These are phyloP conservation scores for Rhodomyrtus psidioides DNA, from an alignment of 441 rosid genomes.

Conservation along the genomic window DNA sequence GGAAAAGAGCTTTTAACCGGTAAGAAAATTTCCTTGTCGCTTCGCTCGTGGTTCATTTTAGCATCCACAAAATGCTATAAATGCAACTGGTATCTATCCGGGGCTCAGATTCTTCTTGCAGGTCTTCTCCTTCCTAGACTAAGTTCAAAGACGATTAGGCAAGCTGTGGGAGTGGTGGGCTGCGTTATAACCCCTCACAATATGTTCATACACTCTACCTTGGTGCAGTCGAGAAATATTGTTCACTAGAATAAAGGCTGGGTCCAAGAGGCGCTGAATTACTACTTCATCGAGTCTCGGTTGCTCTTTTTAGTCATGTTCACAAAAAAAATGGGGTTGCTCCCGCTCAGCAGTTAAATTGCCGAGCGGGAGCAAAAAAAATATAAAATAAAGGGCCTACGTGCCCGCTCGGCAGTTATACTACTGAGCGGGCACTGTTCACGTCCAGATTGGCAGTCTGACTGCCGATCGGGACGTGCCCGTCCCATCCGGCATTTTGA, in stretches of 20 bases:
- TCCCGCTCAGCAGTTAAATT: too few relatives aligned
- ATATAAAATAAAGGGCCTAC: too few relatives aligned
- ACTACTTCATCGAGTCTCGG: neutral
- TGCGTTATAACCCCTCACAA: constrained; percentile 14
- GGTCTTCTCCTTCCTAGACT: constrained; percentile 9
- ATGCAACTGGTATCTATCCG: neutral
- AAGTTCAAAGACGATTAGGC: constrained; percentile 12
- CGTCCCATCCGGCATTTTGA: too few relatives aligned
- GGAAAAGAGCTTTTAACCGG: constrained; percentile 7
- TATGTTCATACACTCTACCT: constrained; percentile 6
- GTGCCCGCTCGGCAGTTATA: too few relatives aligned
- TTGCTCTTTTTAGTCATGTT: neutral
- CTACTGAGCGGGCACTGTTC: too few relatives aligned
- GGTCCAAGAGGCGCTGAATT: neutral
- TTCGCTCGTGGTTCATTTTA: neutral
- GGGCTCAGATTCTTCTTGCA: neutral
- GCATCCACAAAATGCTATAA: neutral
- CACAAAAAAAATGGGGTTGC: too few relatives aligned
- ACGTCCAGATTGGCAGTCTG: too few relatives aligned
- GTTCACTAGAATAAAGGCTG: neutral
- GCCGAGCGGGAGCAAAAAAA: too few relatives aligned
- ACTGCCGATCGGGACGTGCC: too few relatives aligned
- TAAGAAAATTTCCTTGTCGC: neutral
- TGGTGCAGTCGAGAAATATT: constrained; percentile 1
- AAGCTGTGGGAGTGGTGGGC: constrained; percentile 13